Conservation (phyloP, 208 protist species). For the Crithidia bombi region DNA sequence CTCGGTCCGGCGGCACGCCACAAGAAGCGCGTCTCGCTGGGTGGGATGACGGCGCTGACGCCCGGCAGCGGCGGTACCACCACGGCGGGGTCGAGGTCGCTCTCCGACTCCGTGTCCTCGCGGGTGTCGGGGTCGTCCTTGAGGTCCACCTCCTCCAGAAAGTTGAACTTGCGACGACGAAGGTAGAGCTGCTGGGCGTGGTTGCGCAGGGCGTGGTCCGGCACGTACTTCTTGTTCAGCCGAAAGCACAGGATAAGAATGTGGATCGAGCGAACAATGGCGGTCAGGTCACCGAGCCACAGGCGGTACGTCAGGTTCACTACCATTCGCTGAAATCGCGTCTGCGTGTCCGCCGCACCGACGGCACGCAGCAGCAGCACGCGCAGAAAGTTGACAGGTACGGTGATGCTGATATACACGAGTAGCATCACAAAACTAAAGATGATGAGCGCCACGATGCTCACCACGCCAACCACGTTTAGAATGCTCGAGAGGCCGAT, state of each 20-base stretch:
- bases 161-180: conserved; percentile 32
- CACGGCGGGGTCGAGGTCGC: conserved; percentile 22
- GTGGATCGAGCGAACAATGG: conserved; percentile 64
- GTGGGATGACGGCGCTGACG: conserved; percentile 6
- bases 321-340: conserved; percentile 32
- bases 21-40: conserved; percentile 21
- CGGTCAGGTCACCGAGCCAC: conserved; percentile 77
- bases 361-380: conserved; percentile 60
- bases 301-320: conserved; percentile 46
- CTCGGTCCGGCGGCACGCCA: conserved; percentile 18
- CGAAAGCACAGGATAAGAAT: conserved; percentile 73
- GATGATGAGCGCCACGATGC: conserved; percentile 54
- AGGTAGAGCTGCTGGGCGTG: conserved; percentile 60
- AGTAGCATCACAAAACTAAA: conserved; percentile 61
- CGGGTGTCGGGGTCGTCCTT: conserved; percentile 17
- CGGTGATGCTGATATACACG: conserved; percentile 75
- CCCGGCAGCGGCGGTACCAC: conserved; percentile 6
- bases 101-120: conserved; percentile 35
- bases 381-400: conserved; percentile 70
- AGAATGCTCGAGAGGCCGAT: conserved; percentile 22
- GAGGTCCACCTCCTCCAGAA: conserved; percentile 28
- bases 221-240: conserved; percentile 90
- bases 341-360: conserved; percentile 37
- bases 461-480: conserved; percentile 46
- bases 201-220: conserved; percentile 73